Conservation (phyloP, 148 eudicot species). For the Vaccinium macrocarpon region DNA sequence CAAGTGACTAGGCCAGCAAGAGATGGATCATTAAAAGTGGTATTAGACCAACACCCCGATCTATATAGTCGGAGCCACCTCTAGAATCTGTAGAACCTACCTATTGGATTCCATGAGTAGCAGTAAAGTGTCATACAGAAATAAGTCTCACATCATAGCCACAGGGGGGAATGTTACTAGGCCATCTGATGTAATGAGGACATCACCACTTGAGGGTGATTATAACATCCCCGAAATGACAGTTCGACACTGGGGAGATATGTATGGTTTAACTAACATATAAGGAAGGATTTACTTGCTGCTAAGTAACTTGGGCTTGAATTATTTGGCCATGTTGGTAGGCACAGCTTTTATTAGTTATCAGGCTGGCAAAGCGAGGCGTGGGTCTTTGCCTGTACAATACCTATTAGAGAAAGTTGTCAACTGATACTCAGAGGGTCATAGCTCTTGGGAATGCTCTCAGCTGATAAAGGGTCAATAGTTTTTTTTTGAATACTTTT, state of each 20-base stretch:
- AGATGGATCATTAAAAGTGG: neutral
- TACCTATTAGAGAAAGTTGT: neutral
- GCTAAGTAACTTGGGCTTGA: neutral
- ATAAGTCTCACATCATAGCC: neutral
- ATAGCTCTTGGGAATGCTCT: conserved; percentile 4
- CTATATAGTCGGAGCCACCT: neutral
- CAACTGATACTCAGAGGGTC: neutral
- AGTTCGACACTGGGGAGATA: neutral
- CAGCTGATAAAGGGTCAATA: conserved; percentile 15
- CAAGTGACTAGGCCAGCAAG: neutral
- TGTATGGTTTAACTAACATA: neutral
- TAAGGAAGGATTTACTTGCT: neutral
- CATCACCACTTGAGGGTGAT: neutral
- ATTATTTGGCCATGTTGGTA: neutral
- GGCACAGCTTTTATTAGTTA: neutral
- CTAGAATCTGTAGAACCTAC: neutral
- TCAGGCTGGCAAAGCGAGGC: neutral
- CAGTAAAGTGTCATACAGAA: neutral
- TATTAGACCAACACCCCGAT: neutral
- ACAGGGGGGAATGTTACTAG: neutral
- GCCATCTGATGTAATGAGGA: neutral
- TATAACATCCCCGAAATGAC: neutral
- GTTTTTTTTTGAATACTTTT: conserved; percentile 11
- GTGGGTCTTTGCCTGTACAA: neutral
- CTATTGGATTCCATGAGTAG: neutral